phyloP scores from a whole-genome alignment of 495 filamentous ascomycete species.

The Penicillium paxilli region DNA sequence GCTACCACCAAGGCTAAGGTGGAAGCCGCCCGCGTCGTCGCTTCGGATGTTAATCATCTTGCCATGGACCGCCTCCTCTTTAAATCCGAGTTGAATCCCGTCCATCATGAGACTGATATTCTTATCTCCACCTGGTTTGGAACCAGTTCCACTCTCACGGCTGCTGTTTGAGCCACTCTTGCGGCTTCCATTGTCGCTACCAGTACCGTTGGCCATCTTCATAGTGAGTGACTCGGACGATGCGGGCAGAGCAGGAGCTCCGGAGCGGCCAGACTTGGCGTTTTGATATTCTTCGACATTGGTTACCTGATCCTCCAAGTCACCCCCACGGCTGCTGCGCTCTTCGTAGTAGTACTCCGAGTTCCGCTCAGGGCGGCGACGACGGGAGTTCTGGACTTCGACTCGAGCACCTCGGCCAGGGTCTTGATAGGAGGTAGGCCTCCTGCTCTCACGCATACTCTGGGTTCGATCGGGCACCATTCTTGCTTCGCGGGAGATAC shows the following conservation, averaged over 20 bases:
- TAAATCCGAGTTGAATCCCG: conserved; percentile 44
- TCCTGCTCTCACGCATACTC: conserved; percentile 30
- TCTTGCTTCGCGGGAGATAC: conserved; percentile 25
- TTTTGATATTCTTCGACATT: conserved; percentile 44
- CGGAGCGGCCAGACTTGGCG: conserved; percentile 25
- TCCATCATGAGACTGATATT: conserved; percentile 45
- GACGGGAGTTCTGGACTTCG: conserved; percentile 35
- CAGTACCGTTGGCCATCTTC: conserved; percentile 29
- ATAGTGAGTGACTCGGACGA: conserved; percentile 36
- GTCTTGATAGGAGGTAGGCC: conserved; percentile 36
- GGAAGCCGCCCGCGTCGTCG: conserved; percentile 37
- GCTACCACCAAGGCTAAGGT: conserved; percentile 40
- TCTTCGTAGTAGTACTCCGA: conserved; percentile 33
- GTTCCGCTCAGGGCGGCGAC: conserved; percentile 21
- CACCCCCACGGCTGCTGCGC: conserved; percentile 12
- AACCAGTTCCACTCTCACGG: conserved; percentile 37
- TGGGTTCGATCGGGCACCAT: conserved; percentile 35
- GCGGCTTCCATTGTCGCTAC: conserved; percentile 47
- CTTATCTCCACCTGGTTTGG: conserved; percentile 36
- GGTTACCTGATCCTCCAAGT: conserved; percentile 27
- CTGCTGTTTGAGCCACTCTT: conserved; percentile 49
- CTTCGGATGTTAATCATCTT: conserved; percentile 45
- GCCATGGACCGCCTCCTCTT: conserved; percentile 35
- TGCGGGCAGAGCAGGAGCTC: conserved; percentile 25
- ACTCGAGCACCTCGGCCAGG: conserved; percentile 28